Evolutionary conservation across 2,329 filamentous ascomycete genomes (phyloP).

Genomic region (Talaromyces sp.): DNA sequence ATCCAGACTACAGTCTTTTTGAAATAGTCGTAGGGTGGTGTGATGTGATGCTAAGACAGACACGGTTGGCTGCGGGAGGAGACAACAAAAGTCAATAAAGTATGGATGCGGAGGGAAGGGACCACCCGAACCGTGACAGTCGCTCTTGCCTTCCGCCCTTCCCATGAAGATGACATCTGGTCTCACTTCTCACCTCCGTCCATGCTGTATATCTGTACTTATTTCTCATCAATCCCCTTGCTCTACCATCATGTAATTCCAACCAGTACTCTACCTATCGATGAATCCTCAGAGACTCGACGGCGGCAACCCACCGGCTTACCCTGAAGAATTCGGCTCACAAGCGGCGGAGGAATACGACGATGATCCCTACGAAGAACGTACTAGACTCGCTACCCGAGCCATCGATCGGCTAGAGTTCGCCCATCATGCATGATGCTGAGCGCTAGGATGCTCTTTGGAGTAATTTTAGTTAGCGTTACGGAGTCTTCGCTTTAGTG

Average conservation of each 20-base stretch:
- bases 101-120: neutral
- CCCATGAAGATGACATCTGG: neutral
- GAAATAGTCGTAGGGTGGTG: too few species aligned
- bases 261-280: neutral
- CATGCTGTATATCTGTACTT: neutral
- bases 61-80: neutral
- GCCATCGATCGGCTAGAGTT: slow-evolving; percentile 1
- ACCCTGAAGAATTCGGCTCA: neutral
- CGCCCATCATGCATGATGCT: neutral
- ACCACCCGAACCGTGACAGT: neutral
- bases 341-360: neutral
- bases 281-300: neutral
- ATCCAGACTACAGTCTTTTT: too few species aligned
- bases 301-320: neutral
- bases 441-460: neutral
- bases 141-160: neutral
- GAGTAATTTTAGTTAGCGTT: neutral
- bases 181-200: neutral
- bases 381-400: neutral
- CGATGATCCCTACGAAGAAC: neutral
- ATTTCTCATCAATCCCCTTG: neutral
- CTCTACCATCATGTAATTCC: neutral
- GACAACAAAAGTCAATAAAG: neutral
- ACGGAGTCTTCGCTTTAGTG: neutral
- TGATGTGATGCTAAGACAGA: neutral